Evolutionary conservation across 2,329 filamentous ascomycete genomes (phyloP), one percentile per base, ranked within the genome.

Genomic region (Verticillium nubilum): DNA sequence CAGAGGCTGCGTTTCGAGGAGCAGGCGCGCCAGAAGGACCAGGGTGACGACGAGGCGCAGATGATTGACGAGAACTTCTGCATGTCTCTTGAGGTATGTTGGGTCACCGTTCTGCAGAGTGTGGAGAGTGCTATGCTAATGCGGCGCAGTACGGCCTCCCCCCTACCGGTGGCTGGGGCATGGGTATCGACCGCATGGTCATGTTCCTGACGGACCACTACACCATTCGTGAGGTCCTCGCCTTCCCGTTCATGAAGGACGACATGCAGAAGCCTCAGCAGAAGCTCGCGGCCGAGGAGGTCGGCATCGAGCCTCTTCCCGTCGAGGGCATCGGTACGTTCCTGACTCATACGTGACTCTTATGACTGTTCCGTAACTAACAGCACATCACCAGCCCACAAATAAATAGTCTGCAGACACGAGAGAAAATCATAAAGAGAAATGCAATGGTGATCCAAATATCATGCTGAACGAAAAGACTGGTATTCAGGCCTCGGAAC

Each of bases 201-300:
- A 96, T 96, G 92, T 96, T 96, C 84, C 78, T 98, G 75, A 97
- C 94, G 55, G 87, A 98, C 77, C 91, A 97, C 78, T 95, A 65
- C 57, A 91, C 86, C 67, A 99, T 99, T 74, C 93, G 95, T 77
- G 95, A 99, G 77, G 94, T 98, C 3, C 78, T 98, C 63, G 87
- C 94, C 9, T 99, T 99, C 86, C 95, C 95, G 12, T 94, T 97
- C 79, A 97, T 99, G 91, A 97, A 96, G 86, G 90, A 94, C 56
- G 90, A 94, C 69, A 78, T 81, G 64, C 72, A 72, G 59, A 59
- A 47, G 37, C 72, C 74, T 62, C 74, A 75, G 65, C 78, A 79
- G 72, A 80, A 79, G 71, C 72, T 78, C 62, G 85, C 86, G 13
- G 87, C 86, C 2, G 87, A 90, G 75, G 80, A 87, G 59, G 84